Percentiles rank a stretch among this genome's conserved stretches.
phyloP scores from a whole-genome alignment of 345 rosid genomes.

The Eucalyptus camaldulensis region DNA sequence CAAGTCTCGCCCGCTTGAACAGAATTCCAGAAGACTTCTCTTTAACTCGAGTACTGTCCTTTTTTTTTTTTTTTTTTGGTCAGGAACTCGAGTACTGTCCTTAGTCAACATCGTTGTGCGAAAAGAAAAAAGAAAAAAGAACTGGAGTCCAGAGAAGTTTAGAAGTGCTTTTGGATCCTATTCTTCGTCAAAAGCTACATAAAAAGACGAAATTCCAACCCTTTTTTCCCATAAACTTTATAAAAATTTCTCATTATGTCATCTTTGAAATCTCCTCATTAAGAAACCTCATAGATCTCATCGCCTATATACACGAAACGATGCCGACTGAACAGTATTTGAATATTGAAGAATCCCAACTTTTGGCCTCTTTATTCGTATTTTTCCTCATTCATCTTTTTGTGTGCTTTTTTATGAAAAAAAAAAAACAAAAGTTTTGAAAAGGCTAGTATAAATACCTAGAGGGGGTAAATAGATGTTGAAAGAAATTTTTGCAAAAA shows the following conservation, averaged over 20 bases:
- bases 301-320: background rate
- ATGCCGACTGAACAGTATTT: background rate
- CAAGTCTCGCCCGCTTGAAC: background rate
- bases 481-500: too few species aligned
- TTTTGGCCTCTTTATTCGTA: background rate
- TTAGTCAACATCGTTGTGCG: background rate
- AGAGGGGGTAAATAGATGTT: too few species aligned
- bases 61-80: too few species aligned
- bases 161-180: background rate
- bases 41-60: background rate
- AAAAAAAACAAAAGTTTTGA: too few species aligned
- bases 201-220: background rate
- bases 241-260: background rate
- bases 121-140: background rate
- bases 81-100: background rate
- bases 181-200: background rate
- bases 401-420: background rate
- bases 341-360: too few species aligned
- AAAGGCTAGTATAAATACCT: too few species aligned
- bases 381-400: background rate
- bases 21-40: background rate
- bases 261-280: background rate
- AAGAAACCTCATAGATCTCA: background rate
- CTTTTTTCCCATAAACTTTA: background rate
- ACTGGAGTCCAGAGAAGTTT: background rate